Conservation (phyloP, 1,139 yeast genomes). For the Pneumocystis jirovecii region DNA sequence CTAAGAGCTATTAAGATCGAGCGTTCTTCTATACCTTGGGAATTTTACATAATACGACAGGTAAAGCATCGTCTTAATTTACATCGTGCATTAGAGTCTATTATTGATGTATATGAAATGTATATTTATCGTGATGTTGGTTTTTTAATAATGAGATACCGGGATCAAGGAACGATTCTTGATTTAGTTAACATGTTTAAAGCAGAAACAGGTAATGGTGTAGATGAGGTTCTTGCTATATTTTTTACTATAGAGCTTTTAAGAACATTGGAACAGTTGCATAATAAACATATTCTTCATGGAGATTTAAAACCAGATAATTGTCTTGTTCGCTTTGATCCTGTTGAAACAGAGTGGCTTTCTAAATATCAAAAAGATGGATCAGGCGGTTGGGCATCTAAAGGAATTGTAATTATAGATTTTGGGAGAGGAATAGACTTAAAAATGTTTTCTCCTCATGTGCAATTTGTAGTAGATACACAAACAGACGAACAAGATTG, state of each 20-base stretch:
- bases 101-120: conserved; percentile 40
- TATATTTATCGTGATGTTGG: conserved; percentile 58
- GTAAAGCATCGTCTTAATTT: conserved; percentile 17
- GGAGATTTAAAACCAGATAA: conserved; percentile 82
- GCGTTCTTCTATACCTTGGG: conserved; percentile 64
- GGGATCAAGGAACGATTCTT: conserved; percentile 57
- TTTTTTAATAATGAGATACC: conserved; percentile 53
- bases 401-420: conserved; percentile 58
- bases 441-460: conserved; percentile 35
- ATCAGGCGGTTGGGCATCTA: conserved; percentile 35
- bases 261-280: conserved; percentile 46
- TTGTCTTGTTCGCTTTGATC: conserved; percentile 53
- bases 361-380: conserved; percentile 26
- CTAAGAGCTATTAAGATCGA: conserved; percentile 61
- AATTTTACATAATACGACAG: conserved; percentile 52
- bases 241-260: conserved; percentile 52
- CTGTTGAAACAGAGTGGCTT: conserved; percentile 18
- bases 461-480: conserved; percentile 49
- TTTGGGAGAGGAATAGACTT: conserved; percentile 74
- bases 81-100: conserved; percentile 25
- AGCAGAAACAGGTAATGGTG: conserved; percentile 20
- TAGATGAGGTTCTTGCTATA: conserved; percentile 51
- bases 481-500: conserved; percentile 61
- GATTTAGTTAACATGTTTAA: conserved; percentile 44
- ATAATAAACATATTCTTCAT: conserved; percentile 53